Base-by-base conservation (phyloP, 352 stramenopile species). In the Pythium periplocum region DNA sequence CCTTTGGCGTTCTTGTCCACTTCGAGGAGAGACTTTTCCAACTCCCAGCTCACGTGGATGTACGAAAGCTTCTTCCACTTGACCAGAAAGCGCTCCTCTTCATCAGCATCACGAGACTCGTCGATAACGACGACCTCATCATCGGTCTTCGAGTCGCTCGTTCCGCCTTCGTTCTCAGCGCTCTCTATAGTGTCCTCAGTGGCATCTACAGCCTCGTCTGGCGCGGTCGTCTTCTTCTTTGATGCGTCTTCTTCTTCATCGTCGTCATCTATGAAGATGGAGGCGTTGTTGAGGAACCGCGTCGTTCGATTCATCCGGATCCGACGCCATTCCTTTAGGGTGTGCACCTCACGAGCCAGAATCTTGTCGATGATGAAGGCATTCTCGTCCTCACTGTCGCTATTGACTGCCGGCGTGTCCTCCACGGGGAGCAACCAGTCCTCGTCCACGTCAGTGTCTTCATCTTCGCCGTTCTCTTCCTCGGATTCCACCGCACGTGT, bases 21-120 rank as follows among this genome's bases (percentile, higher is more conserved):
- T 3, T 93, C 82, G 35, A 93, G 49, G 32, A 97, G 67, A 30
- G 82, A 71, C 45, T 85, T 71, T 62, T 96, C 83, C 10, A 69
- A 93, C 71, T 97, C 86, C 89, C 89, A 97, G 51, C 83, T 94
- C 17, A 89, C 84, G 61, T 97, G 89, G 17, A 96, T 68, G 60
- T 95, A 93, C 33, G 87, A 96, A 9, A 96, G 57, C 7, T 75
- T 83, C 51, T 90, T 90, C 89, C 89, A 97, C 57, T 97, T 96
- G 49, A 97, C 71, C 52, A 97, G 59, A 37, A 94, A 97, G n/a
- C 84, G 75, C 51, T 93, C 75, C 39, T 87, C 80, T 7, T 81
- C 74, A 34, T 78, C 33, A 35, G n/a, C 26, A 11, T 31, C 35
- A 17, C 6, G 44, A 5, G 48, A 30, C n/a, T 7, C n/a, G 5